Evolutionary conservation across 108 stramenopile species (phyloP).

Genomic region (Fragilariopsis cylindrus): DNA sequence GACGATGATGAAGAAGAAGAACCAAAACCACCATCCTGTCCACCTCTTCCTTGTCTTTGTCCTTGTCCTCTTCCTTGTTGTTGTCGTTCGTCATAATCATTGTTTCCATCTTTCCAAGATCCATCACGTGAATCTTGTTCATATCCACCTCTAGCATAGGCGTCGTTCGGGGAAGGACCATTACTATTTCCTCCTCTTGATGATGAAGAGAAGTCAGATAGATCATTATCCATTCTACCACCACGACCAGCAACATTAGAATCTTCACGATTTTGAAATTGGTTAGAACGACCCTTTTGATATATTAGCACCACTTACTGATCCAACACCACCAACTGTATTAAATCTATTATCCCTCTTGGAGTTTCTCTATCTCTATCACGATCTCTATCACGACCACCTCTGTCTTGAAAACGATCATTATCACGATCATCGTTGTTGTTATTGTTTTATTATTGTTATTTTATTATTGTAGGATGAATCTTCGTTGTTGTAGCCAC

Average conservation of each 20-base stretch:
- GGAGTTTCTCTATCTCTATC: background rate
- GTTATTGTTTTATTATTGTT: background rate
- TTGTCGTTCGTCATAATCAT: background rate
- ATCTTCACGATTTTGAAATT: constrained; percentile 13
- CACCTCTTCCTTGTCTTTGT: background rate
- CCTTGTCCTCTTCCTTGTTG: background rate
- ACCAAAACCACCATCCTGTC: background rate
- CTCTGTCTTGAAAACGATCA: background rate
- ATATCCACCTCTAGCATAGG: constrained; percentile 11
- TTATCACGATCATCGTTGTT: background rate
- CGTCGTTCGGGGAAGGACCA: background rate
- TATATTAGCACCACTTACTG: constrained; percentile 1
- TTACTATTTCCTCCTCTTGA: background rate
- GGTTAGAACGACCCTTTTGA: constrained; percentile 5
- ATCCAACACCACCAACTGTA: constrained; percentile 5
- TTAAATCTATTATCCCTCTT: background rate
- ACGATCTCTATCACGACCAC: background rate
- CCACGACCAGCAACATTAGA: constrained; percentile 7
- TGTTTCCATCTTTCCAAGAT: constrained; percentile 7
- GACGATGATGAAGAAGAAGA: too few species aligned
- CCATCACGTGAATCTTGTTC: constrained; percentile 1
- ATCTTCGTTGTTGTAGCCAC: too few species aligned
- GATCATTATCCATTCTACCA: constrained; percentile 6
- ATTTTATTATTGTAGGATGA: background rate
- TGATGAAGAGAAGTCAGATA: background rate